Percentiles rank a stretch among this genome's conserved stretches.
Evolutionary conservation across 192 early-diverging fungal species (phyloP).

Genomic region (Neocallimastix lanati): DNA sequence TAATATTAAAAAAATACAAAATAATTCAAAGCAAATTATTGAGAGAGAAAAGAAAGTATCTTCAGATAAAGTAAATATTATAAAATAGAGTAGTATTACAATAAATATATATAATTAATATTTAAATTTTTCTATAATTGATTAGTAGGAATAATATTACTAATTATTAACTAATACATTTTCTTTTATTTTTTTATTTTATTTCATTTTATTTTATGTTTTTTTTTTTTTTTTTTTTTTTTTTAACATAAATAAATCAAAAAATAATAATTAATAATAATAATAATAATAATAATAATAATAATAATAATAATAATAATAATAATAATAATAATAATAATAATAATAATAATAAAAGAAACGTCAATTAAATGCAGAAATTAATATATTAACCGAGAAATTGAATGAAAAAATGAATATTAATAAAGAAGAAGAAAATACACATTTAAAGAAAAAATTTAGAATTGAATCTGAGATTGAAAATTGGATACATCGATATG

Average conservation of each 20-base stretch:
- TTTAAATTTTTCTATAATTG: too few relatives aligned
- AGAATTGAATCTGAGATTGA: neutral
- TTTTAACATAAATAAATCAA: too few relatives aligned
- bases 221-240: too few relatives aligned
- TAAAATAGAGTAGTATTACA: too few relatives aligned
- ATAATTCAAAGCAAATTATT: neutral
- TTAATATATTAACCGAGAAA: neutral
- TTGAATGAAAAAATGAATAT: neutral
- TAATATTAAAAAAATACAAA: neutral
- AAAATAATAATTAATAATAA: too few relatives aligned
- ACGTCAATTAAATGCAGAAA: neutral
- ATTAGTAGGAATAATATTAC: too few relatives aligned
- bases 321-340: neutral
- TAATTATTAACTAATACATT: too few relatives aligned
- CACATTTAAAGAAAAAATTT: neutral
- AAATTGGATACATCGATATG: neutral
- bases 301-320: too few relatives aligned
- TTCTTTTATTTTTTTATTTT: too few relatives aligned
- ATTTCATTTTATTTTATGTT: too few relatives aligned
- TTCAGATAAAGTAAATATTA: neutral
- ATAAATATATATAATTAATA: too few relatives aligned
- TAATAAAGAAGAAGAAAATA: neutral
- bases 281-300: too few relatives aligned
- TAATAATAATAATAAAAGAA: neutral
- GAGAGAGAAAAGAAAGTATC: neutral